Conservation (phyloP, 2,329 filamentous ascomycete genomes). For the Fusarium kyushuense region DNA sequence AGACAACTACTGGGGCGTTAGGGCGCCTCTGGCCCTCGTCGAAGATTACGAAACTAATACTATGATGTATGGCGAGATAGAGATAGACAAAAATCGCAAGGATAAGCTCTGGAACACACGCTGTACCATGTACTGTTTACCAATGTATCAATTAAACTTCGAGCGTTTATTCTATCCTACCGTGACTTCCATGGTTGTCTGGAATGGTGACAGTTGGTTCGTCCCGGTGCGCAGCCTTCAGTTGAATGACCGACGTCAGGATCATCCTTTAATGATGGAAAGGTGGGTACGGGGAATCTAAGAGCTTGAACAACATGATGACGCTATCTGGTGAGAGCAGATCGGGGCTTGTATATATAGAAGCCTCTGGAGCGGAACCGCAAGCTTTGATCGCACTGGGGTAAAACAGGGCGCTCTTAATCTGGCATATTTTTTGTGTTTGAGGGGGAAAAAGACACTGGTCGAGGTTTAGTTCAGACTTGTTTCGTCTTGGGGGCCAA, state of each 20-base stretch:
- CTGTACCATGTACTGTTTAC: not conserved
- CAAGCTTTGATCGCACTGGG: slow-evolving; percentile 16
- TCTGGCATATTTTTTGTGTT: not conserved
- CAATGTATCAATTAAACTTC: slow-evolving; percentile 17
- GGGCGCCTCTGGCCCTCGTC: slow-evolving; percentile 7
- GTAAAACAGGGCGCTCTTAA: not conserved
- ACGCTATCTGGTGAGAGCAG: slow-evolving; percentile 37
- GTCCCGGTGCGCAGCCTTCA: slow-evolving; percentile 10
- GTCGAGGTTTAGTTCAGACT: slow-evolving; percentile 13
- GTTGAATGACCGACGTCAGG: slow-evolving; percentile 30
- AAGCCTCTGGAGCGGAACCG: slow-evolving; percentile 38
- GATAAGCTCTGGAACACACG: slow-evolving; percentile 5
- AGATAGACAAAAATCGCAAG: slow-evolving; percentile 23
- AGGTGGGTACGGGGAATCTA: slow-evolving; percentile 11
- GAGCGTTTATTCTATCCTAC: not conserved
- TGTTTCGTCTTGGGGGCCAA: slow-evolving; percentile 14
- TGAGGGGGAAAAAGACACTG: not conserved
- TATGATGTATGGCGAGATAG: slow-evolving; percentile 34
- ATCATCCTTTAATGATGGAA: slow-evolving; percentile 26
- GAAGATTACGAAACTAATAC: slow-evolving; percentile 31
- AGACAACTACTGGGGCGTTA: slow-evolving; percentile 8
- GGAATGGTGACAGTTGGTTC: slow-evolving; percentile 29
- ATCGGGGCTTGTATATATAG: slow-evolving; percentile 15
- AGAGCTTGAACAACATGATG: slow-evolving; percentile 28
- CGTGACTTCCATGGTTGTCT: slow-evolving; percentile 17